Percentiles rank a stretch among this genome's conserved stretches.
Evolutionary conservation across 208 protist species (phyloP).

Genomic region (Leishmania arabica): DNA sequence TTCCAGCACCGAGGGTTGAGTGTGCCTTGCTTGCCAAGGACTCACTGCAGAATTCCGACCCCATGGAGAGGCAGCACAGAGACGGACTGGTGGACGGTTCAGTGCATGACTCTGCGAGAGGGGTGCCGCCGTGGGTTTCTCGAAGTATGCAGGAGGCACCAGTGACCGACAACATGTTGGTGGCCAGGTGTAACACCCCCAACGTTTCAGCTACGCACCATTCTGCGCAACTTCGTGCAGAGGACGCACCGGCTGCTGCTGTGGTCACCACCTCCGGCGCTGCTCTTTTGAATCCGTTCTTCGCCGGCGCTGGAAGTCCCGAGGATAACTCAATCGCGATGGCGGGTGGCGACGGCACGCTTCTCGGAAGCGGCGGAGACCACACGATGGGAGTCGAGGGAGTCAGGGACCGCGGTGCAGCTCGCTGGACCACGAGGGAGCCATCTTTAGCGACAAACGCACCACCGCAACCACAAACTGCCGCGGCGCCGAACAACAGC

Average conservation of each 20-base stretch:
- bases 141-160: not conserved
- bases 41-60: not conserved
- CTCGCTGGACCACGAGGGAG: not conserved
- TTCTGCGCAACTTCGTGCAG: not conserved
- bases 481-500: not conserved
- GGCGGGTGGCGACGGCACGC: not conserved
- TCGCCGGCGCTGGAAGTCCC: not conserved
- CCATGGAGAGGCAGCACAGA: not conserved
- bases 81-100: not conserved
- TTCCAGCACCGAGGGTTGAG: not conserved
- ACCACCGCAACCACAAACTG: not conserved
- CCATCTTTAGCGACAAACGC: too few species aligned
- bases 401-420: not conserved
- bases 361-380: not conserved
- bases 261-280: not conserved
- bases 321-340: conserved; percentile 4
- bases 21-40: not conserved
- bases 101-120: not conserved
- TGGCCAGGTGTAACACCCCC: not conserved
- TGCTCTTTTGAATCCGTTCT: not conserved
- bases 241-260: not conserved
- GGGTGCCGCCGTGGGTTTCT: not conserved
- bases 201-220: not conserved
- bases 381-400: not conserved
- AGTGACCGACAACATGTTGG: not conserved